phyloP scores from a whole-genome alignment of 2,329 filamentous ascomycete species.

The Exophiala dermatitidis region DNA sequence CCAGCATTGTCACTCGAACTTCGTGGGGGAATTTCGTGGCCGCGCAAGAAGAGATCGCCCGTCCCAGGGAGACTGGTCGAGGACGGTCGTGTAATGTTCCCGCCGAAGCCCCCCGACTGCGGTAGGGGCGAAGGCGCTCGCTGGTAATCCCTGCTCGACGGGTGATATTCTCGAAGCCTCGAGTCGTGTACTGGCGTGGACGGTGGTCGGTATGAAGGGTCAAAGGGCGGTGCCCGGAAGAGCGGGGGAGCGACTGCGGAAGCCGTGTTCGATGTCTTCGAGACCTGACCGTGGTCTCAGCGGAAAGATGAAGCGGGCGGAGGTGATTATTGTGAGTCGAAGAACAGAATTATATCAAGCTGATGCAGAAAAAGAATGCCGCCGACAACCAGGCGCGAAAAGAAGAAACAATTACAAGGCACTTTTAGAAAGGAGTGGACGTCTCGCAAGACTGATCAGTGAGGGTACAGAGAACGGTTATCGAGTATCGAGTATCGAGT shows the following conservation, averaged over 20 bases:
- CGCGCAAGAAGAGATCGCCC: constrained; percentile 30
- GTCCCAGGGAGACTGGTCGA: constrained; percentile 47
- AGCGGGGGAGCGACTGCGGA: constrained; percentile 54
- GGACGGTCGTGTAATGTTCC: constrained; percentile 48
- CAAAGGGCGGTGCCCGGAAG: constrained; percentile 54
- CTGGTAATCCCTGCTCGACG: constrained; percentile 39
- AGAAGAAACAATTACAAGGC: neutral
- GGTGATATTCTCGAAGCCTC: constrained; percentile 35
- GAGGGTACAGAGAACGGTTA: constrained; percentile 12
- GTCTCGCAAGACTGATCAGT: constrained; percentile 9
- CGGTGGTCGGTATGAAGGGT: constrained; percentile 34
- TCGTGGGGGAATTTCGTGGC: constrained; percentile 34
- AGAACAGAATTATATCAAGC: too few species aligned
- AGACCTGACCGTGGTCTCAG: constrained; percentile 26
- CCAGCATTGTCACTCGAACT: constrained; percentile 36
- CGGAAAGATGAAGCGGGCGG: neutral
- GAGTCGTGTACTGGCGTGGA: constrained; percentile 43
- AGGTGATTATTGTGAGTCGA: too few species aligned
- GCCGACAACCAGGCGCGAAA: neutral
- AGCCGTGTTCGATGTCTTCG: constrained; percentile 43
- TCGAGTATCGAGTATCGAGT: constrained; percentile 25
- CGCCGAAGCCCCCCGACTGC: constrained; percentile 36
- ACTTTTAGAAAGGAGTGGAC: neutral
- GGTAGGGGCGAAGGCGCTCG: constrained; percentile 42
- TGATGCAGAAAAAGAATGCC: neutral